Percentiles rank a stretch among this genome's conserved stretches.
Evolutionary conservation across 1,139 yeast species (phyloP).

Genomic region (Torulaspora globosa): DNA sequence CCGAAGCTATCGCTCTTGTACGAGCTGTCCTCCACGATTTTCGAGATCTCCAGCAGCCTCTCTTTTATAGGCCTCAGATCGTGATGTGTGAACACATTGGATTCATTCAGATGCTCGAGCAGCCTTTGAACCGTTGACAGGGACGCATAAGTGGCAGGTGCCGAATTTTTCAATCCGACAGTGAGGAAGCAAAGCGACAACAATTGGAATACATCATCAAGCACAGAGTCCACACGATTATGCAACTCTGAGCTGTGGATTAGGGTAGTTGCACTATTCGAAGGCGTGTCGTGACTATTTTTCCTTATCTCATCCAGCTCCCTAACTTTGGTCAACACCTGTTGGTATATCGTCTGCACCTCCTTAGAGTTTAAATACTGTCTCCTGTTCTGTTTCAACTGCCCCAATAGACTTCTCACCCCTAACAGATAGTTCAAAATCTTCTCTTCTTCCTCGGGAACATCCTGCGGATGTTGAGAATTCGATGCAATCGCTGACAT

Average conservation of each 20-base stretch:
- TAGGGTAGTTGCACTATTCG: slow-evolving; percentile 27
- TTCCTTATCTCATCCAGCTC: slow-evolving; percentile 45
- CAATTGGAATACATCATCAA: slow-evolving; percentile 86
- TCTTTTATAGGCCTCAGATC: slow-evolving; percentile 73
- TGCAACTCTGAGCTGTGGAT: slow-evolving; percentile 31
- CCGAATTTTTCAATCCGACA: slow-evolving; percentile 82
- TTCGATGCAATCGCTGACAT: slow-evolving; percentile 10
- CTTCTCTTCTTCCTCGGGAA: slow-evolving; percentile 52
- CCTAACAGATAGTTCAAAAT: slow-evolving; percentile 47
- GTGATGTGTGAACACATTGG: slow-evolving; percentile 75
- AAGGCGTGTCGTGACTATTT: slow-evolving; percentile 17
- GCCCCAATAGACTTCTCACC: slow-evolving; percentile 49
- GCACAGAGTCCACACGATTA: slow-evolving; percentile 59
- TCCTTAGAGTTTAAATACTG: slow-evolving; percentile 63
- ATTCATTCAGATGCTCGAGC: slow-evolving; percentile 74
- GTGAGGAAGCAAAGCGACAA: slow-evolving; percentile 82
- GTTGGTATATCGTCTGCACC: slow-evolving; percentile 52
- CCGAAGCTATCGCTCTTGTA: slow-evolving; percentile 34
- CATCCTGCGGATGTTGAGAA: slow-evolving; percentile 30
- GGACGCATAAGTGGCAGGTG: slow-evolving; percentile 92
- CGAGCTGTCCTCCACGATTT: slow-evolving; percentile 50
- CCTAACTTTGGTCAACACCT: slow-evolving; percentile 49
- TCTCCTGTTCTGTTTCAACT: slow-evolving; percentile 60
- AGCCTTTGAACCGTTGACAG: slow-evolving; percentile 78
- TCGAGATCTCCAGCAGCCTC: slow-evolving; percentile 63